Evolutionary conservation across 2,329 filamentous ascomycete species (phyloP).

Genomic region (Trichoderma guizhouense): DNA sequence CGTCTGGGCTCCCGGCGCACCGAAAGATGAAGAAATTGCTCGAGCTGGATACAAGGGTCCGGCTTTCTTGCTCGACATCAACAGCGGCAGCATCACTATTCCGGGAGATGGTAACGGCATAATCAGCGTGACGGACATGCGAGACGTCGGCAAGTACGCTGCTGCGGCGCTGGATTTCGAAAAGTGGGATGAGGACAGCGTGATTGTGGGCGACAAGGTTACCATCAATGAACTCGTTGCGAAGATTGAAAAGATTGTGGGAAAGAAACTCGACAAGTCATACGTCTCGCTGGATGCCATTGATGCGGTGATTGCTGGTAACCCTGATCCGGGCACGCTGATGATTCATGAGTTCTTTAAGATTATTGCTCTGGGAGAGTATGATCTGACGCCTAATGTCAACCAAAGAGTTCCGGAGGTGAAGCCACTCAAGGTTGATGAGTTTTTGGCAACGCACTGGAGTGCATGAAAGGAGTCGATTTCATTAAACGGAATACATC

Average conservation of each 20-base stretch:
- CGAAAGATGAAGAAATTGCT: not conserved
- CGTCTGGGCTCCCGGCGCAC: not conserved
- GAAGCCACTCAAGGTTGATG: not conserved
- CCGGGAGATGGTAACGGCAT: not conserved
- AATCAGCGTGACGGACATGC: not conserved
- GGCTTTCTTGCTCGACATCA: not conserved
- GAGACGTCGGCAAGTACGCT: slow-evolving; percentile 11
- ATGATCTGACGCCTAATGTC: not conserved
- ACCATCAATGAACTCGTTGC: not conserved
- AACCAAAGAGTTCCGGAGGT: not conserved
- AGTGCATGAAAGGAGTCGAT: not conserved
- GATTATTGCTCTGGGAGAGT: not conserved
- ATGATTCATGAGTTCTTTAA: not conserved
- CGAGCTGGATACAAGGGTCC: not conserved
- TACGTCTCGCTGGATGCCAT: not conserved
- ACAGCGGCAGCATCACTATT: not conserved
- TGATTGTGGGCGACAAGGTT: slow-evolving; percentile 1
- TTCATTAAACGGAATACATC: not conserved
- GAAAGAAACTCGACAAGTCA: not conserved
- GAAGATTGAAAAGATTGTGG: not conserved
- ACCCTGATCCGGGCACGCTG: not conserved
- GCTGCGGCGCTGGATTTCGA: slow-evolving; percentile 11
- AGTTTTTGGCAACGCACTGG: slow-evolving; percentile 8
- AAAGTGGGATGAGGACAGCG: not conserved
- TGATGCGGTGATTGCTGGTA: not conserved